Evolutionary conservation across 2,329 filamentous ascomycete species (phyloP).

Genomic region (Xylariaceae sp.): DNA sequence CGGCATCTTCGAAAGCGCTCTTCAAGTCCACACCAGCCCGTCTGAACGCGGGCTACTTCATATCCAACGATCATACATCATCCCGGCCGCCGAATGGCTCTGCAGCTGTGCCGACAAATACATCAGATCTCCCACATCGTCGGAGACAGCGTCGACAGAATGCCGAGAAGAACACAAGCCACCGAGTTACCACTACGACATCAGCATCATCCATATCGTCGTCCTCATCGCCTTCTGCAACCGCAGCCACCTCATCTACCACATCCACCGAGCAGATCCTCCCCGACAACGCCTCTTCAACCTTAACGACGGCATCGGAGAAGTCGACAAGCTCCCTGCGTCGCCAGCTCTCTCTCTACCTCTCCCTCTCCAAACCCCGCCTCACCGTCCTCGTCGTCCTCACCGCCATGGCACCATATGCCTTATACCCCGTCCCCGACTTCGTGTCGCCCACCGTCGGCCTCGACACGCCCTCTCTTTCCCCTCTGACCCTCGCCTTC

Average conservation of each 20-base stretch:
- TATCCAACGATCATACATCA: slow-evolving; percentile 26
- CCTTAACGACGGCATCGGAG: slow-evolving; percentile 52
- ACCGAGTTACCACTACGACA: not conserved
- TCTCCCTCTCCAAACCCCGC: slow-evolving; percentile 93
- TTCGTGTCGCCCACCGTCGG: slow-evolving; percentile 67
- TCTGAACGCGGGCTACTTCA: slow-evolving; percentile 30
- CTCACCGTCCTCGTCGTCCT: slow-evolving; percentile 89
- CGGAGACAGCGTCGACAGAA: slow-evolving; percentile 9
- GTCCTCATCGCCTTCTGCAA: not conserved
- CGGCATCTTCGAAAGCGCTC: slow-evolving; percentile 11
- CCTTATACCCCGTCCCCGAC: slow-evolving; percentile 86
- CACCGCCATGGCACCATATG: slow-evolving; percentile 86
- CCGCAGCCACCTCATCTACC: not conserved
- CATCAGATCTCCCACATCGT: slow-evolving; percentile 7
- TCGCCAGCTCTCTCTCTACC: slow-evolving; percentile 73
- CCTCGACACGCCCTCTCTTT: slow-evolving; percentile 73
- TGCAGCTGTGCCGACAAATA: slow-evolving; percentile 5
- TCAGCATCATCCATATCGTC: not conserved
- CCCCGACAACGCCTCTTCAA: slow-evolving; percentile 52
- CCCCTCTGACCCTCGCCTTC: slow-evolving; percentile 87
- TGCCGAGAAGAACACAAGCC: not conserved
- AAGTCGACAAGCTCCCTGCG: slow-evolving; percentile 50
- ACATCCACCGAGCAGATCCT: slow-evolving; percentile 32
- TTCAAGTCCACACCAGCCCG: slow-evolving; percentile 16
- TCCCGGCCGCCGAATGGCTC: slow-evolving; percentile 1